These are phyloP conservation scores for Leccinum subgranulosum DNA, from an alignment of 768 basidiomycete genomes.

Conservation along the genomic window DNA sequence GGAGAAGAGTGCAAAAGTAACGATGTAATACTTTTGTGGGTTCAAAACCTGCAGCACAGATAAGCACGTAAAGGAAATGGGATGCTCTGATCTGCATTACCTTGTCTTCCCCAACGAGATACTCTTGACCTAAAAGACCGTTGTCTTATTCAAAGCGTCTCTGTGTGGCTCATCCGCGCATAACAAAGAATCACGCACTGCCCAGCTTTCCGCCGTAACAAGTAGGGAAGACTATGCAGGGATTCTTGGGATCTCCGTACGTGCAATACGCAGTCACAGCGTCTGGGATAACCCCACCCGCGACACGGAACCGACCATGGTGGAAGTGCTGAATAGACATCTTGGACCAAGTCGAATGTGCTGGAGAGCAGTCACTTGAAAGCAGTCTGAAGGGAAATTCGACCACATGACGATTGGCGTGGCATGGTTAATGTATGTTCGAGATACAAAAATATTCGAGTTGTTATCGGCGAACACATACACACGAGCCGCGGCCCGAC, in stretches of 20 bases:
- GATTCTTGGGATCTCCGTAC: constrained; percentile 50
- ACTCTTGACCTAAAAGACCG: constrained; percentile 41
- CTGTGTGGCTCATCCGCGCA: neutral
- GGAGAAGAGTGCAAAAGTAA: constrained; percentile 56
- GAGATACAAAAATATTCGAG: constrained; percentile 1
- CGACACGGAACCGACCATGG: constrained; percentile 51
- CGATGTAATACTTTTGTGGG: constrained; percentile 49
- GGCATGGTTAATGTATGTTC: neutral
- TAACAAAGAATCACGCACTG: constrained; percentile 33
- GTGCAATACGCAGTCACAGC: constrained; percentile 60
- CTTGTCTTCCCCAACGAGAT: constrained; percentile 53
- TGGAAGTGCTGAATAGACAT: constrained; percentile 44
- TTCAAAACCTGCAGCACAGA: constrained; percentile 39
- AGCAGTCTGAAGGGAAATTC: neutral
- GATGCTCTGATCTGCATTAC: constrained; percentile 20
- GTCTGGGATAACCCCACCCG: constrained; percentile 53
- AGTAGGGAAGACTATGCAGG: constrained; percentile 59
- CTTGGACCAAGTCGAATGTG: neutral
- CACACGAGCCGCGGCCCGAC: constrained; percentile 2
- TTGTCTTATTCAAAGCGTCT: constrained; percentile 9
- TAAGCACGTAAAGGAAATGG: neutral
- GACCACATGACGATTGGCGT: neutral
- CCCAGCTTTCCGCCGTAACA: constrained; percentile 55
- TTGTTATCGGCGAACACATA: neutral
- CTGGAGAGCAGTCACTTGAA: neutral